phyloP scores from a whole-genome alignment of 345 rosid species.

The Eucalyptus sp. region DNA sequence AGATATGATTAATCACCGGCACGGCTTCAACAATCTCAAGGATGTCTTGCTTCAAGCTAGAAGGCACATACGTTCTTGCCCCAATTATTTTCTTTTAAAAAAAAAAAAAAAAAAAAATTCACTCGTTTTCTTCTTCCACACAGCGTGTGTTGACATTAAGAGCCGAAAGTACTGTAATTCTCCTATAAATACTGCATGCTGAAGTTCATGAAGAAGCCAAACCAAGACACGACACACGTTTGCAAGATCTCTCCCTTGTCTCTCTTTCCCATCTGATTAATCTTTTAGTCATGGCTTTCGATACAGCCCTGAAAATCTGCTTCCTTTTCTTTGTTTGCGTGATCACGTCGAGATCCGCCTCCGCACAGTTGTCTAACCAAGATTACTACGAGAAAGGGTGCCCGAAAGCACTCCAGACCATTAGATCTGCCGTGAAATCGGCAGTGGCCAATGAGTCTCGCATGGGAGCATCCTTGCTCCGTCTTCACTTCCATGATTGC shows the following conservation, averaged over 20 bases:
- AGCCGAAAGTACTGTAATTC: background rate
- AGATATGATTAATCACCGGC: background rate
- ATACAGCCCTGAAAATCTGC: background rate
- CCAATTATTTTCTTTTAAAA: background rate
- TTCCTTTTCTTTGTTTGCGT: background rate
- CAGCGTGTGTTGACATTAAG: background rate
- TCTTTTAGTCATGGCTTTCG: background rate
- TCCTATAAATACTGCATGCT: background rate
- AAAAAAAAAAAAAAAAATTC: too few species aligned
- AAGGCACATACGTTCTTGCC: background rate
- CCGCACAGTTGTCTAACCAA: background rate
- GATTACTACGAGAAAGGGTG: background rate
- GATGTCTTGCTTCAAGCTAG: background rate
- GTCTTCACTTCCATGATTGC: slow-evolving; percentile 22
- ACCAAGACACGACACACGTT: background rate
- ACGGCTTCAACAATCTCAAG: background rate
- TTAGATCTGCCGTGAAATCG: background rate
- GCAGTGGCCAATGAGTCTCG: slow-evolving; percentile 15
- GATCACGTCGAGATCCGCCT: background rate
- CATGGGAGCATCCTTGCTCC: slow-evolving; percentile 25
- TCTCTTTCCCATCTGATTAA: background rate
- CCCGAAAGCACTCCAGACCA: background rate
- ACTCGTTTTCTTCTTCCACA: background rate
- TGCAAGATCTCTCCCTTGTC: background rate
- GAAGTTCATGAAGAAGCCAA: background rate